Evolutionary conservation across 2,329 filamentous ascomycete genomes (phyloP), one percentile per base, ranked within the genome.

Genomic region (Ascochyta pisi): DNA sequence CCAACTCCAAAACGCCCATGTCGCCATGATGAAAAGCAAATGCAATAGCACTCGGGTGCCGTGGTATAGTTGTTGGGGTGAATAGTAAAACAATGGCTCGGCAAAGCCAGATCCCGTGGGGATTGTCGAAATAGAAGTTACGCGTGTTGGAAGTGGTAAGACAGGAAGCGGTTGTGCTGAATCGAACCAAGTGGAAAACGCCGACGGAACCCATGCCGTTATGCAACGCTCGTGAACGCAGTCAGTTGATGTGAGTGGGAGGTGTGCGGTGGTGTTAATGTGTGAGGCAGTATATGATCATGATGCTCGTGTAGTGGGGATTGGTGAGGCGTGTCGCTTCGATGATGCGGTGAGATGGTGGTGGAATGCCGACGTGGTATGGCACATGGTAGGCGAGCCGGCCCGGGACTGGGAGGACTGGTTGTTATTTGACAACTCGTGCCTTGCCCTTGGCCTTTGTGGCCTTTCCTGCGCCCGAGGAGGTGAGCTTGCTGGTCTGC

Each of bases 401-500:
- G 57, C 50, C 46, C 24, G 60, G 58, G 58, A 45, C 52, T 52
- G 50, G 49, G 61, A 60, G 66, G 56, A 54, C 49, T 70, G 65
- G 54, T 69, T 68, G 68, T 67, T 73, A 74, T 70, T 75, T 74
- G 57, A 72, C 70, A 57, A 57, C 63, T 33, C 72, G 71, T 47
- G 69, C 69, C 57, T 74, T 75, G 63, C 71, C 70, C 60, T 78
- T 79, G 59, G 62, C 69, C 67, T 83, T 86, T 61, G 76, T 75
- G 63, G 75, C 77, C 68, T 84, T 84, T 33, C 78, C 77, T 48
- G 82, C 81, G 51, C 79, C 79, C 33, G 81, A 77, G 3, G 80
- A 79, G n/a, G 79, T 82, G 68, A 87, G 82, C 70, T 86, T 86
- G 66, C 81, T 83, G 65, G 85, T 87, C 68, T 91, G 91, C 86